phyloP scores from a whole-genome alignment of 257 asterid genomes.

The Solanum piurae region DNA sequence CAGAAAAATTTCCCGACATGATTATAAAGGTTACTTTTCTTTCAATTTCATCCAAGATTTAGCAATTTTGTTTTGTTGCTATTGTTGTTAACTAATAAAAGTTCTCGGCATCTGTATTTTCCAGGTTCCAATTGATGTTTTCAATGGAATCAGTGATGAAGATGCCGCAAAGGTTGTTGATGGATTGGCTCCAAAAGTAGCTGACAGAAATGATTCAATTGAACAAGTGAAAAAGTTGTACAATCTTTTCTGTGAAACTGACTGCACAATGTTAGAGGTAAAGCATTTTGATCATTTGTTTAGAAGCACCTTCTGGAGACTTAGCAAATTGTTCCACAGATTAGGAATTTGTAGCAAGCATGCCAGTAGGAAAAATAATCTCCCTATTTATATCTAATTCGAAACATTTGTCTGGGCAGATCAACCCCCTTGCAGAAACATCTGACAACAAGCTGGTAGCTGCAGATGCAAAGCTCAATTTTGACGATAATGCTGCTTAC shows the following conservation, averaged over 20 bases:
- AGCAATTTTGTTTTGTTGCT: not conserved
- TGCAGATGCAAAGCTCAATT: conserved; percentile 98
- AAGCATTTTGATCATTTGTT: conserved; percentile 9
- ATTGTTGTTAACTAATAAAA: not conserved
- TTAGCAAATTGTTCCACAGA: not conserved
- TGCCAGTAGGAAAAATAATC: not conserved
- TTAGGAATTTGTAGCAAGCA: not conserved
- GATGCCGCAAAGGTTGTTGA: conserved; percentile 99
- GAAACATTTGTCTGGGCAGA: conserved; percentile 29
- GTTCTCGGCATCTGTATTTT: not conserved
- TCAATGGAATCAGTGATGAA: conserved; percentile 88
- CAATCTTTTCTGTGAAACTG: conserved; percentile 85
- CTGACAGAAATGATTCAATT: conserved; percentile 76
- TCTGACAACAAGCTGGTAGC: conserved; percentile 84
- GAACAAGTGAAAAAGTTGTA: conserved; percentile 98
- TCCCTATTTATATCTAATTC: not conserved
- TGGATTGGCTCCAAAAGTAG: conserved; percentile 83
- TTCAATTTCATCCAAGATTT: conserved; percentile 1
- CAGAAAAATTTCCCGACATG: conserved; percentile 92
- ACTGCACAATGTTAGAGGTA: conserved; percentile 94
- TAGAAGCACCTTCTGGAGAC: not conserved
- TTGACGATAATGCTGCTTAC: conserved; percentile 94
- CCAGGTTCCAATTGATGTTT: conserved; percentile 91
- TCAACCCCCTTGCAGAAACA: conserved; percentile 96
- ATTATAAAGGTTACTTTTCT: conserved; percentile 62